A percentile compares a stretch with the other conserved stretches of the same genome.
Evolutionary conservation across 2,329 filamentous ascomycete species (phyloP).

Genomic region (Fusarium sp.): DNA sequence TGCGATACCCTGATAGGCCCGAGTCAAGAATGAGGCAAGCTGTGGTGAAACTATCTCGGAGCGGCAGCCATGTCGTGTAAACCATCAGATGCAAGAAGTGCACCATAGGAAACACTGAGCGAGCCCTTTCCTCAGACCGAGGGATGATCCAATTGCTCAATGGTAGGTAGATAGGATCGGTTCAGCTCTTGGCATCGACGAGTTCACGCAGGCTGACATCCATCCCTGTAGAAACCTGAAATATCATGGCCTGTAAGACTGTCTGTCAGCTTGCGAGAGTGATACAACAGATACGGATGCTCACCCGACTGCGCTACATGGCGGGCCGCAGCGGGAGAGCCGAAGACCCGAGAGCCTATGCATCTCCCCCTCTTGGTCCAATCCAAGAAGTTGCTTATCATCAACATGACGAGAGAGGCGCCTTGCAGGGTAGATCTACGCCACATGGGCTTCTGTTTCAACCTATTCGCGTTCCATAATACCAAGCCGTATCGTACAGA

Average conservation of each 20-base stretch:
- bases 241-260: conserved; percentile 5
- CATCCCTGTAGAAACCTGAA: neutral
- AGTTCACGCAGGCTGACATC: neutral
- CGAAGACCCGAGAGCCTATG: conserved; percentile 17
- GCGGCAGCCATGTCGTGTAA: conserved; percentile 7
- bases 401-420: conserved; percentile 23
- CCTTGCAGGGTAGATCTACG: conserved; percentile 31
- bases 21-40: conserved; percentile 6
- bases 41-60: conserved; percentile 28
- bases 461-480: conserved; percentile 31
- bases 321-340: conserved; percentile 26
- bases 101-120: neutral
- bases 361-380: conserved; percentile 2
- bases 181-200: conserved; percentile 5
- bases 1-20: conserved; percentile 24
- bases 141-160: neutral
- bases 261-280: conserved; percentile 4
- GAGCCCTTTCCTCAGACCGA: neutral
- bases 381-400: conserved; percentile 9
- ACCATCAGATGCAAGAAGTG: conserved; percentile 1
- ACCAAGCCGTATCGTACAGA: conserved; percentile 20
- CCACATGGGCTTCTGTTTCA: conserved; percentile 24
- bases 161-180: neutral
- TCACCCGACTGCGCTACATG: conserved; percentile 13
- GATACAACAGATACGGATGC: conserved; percentile 20